Evolutionary conservation across 2,329 filamentous ascomycete genomes (phyloP).

Genomic region (Apiospora kogelbergensis): DNA sequence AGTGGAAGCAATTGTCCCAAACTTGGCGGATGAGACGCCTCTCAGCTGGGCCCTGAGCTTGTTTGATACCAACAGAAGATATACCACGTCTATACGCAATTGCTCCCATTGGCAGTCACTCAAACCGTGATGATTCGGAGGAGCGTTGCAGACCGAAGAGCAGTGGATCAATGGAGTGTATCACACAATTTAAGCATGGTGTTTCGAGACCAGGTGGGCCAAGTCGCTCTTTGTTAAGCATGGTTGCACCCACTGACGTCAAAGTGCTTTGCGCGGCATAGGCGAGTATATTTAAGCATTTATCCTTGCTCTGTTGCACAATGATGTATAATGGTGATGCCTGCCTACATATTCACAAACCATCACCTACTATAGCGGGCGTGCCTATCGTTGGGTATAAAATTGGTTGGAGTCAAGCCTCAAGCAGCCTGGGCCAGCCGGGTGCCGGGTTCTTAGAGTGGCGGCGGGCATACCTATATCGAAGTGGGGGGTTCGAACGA

Average conservation of each 20-base stretch:
- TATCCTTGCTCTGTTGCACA: neutral
- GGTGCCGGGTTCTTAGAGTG: neutral
- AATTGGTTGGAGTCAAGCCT: neutral
- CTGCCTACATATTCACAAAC: neutral
- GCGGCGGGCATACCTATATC: neutral
- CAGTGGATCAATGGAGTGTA: neutral
- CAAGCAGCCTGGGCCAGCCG: neutral
- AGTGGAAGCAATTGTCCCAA: neutral
- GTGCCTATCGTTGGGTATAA: neutral
- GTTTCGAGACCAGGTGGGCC: neutral
- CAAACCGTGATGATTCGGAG: neutral
- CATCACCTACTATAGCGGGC: neutral
- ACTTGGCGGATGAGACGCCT: neutral
- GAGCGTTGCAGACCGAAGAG: neutral
- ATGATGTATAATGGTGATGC: neutral
- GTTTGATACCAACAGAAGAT: neutral
- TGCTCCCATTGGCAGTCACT: neutral
- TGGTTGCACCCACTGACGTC: neutral
- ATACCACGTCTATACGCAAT: neutral
- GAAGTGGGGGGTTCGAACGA: neutral
- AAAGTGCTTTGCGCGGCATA: neutral
- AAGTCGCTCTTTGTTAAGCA: neutral
- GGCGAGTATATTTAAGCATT: neutral
- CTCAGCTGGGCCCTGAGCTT: neutral
- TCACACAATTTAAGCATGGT: neutral